Evolutionary conservation across 345 rosid genomes (phyloP), one percentile per base, ranked within the genome.

Genomic region (Microthlaspi erraticum): DNA sequence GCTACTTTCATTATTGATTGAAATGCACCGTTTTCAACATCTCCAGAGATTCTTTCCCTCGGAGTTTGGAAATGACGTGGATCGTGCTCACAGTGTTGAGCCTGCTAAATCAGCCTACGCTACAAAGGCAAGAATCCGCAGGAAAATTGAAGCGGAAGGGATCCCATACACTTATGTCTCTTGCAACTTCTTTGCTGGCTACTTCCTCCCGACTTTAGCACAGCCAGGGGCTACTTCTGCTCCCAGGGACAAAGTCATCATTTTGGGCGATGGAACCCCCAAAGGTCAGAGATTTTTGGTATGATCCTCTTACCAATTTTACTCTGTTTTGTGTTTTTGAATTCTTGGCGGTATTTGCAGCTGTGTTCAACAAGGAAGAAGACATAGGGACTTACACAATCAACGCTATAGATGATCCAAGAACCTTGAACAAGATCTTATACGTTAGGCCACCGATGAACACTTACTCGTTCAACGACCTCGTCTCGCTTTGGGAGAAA

Each of bases 51-150:
- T 86, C 64, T 77, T 84, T 36, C 86, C 90, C 6, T 86, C 88
- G 0, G 90, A 85, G 75, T 85, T 85, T 69, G 87, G 84, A 52
- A 79, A 81, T 64, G 88, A 84, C 54, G 85, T 84, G 34, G 88
- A 86, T 68, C 78, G 83, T 34, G 79, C 54, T 16, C 16, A 82
- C 11, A 61, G 73, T 10, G 87, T 83, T n/a, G 88, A 82, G 32
- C 88, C 88, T 10, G 83, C 79, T 16, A 84, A 78, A 61, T 17
- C 84, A 60, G 66, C 67, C 6, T 86, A 73, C 66, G 78, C 60
- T 31, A 53, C 20, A 19, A 84, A 82, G 81, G 81, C 78, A 6
- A 60, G 52, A 6, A n/a, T 86, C 64, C 83, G 88, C 5, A 37
- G 85, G 44, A 46, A 26, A 7, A 65, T 74, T 17, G 87, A 86